Evolutionary conservation across 2,329 filamentous ascomycete species (phyloP).

Genomic region (Cordyceps tenuipes): DNA sequence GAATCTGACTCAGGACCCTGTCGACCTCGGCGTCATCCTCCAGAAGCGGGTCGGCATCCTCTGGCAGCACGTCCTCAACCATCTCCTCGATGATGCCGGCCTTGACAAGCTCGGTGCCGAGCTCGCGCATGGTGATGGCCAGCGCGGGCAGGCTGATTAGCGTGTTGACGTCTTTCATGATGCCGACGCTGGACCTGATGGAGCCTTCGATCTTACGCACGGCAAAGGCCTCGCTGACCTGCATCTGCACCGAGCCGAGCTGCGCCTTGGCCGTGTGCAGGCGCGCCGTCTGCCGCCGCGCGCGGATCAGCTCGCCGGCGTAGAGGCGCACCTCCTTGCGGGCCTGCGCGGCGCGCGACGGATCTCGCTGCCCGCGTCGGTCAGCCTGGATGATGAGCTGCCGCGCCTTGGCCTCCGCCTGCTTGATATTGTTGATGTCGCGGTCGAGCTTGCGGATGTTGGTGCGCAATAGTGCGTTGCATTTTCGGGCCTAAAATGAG

Average conservation of each 20-base stretch:
- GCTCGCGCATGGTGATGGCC: conserved; percentile 79
- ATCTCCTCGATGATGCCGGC: conserved; percentile 98
- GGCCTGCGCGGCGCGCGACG: conserved; percentile 70
- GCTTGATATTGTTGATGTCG: conserved; percentile 72
- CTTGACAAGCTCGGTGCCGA: conserved; percentile 81
- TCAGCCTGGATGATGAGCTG: conserved; percentile 77
- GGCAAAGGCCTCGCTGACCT: conserved; percentile 93
- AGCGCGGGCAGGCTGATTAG: conserved; percentile 79
- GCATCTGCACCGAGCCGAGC: conserved; percentile 88
- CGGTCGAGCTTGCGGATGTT: conserved; percentile 94
- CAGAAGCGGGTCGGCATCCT: conserved; percentile 60
- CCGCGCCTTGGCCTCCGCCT: conserved; percentile 76
- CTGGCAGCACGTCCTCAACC: conserved; percentile 78
- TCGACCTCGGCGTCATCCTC: conserved; percentile 72
- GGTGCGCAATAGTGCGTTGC: conserved; percentile 77
- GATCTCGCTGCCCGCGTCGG: conserved; percentile 71
- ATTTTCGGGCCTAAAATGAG: conserved; percentile 73
- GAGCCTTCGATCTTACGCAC: conserved; percentile 93
- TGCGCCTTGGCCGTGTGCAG: conserved; percentile 85
- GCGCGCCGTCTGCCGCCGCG: conserved; percentile 65
- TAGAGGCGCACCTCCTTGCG: conserved; percentile 78
- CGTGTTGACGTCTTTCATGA: conserved; percentile 95
- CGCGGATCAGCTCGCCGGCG: conserved; percentile 76
- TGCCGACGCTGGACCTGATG: conserved; percentile 74
- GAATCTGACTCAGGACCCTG: conserved; percentile 82